Conservation (phyloP, 2,329 filamentous ascomycete genomes). For the Aspergillus awamori region DNA sequence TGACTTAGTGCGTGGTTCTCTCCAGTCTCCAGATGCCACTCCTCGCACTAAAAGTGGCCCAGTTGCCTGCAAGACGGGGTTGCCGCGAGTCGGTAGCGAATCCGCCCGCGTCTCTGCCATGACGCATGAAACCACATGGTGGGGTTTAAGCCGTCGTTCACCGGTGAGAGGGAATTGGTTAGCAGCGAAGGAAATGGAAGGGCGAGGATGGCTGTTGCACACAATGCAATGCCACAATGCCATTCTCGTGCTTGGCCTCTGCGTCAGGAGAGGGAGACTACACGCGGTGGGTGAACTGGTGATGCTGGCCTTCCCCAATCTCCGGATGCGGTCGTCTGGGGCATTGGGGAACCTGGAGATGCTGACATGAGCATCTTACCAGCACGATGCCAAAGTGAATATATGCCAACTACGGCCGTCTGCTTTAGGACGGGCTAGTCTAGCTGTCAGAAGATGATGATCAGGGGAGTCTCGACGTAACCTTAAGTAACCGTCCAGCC, state of each 20-base stretch:
- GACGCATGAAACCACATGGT: slow-evolving; percentile 31
- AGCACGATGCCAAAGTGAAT: no score
- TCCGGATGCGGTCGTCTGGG: no score
- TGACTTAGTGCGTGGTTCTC: slow-evolving; percentile 9
- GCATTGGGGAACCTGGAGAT: background rate
- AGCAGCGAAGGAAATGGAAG: slow-evolving; percentile 19
- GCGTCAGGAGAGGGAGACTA: background rate
- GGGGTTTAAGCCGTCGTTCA: slow-evolving; percentile 16
- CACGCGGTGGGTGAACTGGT: background rate
- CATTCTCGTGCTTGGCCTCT: background rate
- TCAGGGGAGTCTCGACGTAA: background rate
- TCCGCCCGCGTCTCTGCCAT: slow-evolving; percentile 20
- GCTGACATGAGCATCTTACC: background rate
- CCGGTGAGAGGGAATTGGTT: slow-evolving; percentile 29
- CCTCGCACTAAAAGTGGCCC: background rate
- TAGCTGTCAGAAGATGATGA: background rate
- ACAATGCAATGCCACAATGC: background rate
- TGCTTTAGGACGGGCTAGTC: background rate
- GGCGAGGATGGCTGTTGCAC: slow-evolving; percentile 2
- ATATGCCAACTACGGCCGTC: background rate
- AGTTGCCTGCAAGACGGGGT: slow-evolving; percentile 9
- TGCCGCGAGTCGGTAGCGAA: slow-evolving; percentile 15
- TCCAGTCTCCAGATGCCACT: slow-evolving; percentile 4
- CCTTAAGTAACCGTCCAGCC: background rate
- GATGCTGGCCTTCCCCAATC: background rate